Base-by-base conservation (phyloP, 192 early-diverging fungal species). In the Lunasporangiospora selenospora region DNA sequence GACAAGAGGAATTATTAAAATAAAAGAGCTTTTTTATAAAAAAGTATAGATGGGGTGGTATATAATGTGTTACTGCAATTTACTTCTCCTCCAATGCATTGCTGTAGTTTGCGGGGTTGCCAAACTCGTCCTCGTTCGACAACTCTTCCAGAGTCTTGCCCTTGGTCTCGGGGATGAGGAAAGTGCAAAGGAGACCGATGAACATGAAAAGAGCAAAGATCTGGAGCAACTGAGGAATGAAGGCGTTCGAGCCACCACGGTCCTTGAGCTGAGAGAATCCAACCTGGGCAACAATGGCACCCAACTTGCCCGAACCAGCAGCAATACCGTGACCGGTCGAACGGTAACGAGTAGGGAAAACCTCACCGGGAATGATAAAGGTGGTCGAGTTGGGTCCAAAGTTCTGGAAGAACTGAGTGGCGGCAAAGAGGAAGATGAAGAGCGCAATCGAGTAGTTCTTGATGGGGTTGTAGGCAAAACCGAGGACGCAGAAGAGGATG, bases 321-420 rank as follows among this genome's bases (percentile, higher is more conserved):
- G 87, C 86, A 51, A 94, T 92, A 61, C 92, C 92, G 58, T 93
- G 91, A 21, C 83, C 81, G 7, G 92, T 92, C 1, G 91, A 88
- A 30, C 91, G 77, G 77, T 91, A 92, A 8, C 90, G 82, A 8
- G 92, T 94, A 3, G 92, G 92, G 79, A 91, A 94, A 11, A 85
- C 84, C 65, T 94, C 92, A 54, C 87, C 88, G 33, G 92, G 92
- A 46, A 93, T 86, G 39, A 94, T 86, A 51, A 94, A 94, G 0
- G 92, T 94, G 6, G 95, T 99, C 18, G 85, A 63, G 78, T 99
- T 99, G 50, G 97, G 96, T 7, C 96, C 96, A 84, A 94, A 97
- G 85, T 98, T 94, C 84, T 91, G 91, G 85, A 96, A 92, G 67
- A 93, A 80, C 57, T 89, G 83, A 2, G 88, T 86, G 9, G 83